phyloP scores from a whole-genome alignment of 371 early-diverging fungal genomes.

The Apophysomyces elegans region DNA sequence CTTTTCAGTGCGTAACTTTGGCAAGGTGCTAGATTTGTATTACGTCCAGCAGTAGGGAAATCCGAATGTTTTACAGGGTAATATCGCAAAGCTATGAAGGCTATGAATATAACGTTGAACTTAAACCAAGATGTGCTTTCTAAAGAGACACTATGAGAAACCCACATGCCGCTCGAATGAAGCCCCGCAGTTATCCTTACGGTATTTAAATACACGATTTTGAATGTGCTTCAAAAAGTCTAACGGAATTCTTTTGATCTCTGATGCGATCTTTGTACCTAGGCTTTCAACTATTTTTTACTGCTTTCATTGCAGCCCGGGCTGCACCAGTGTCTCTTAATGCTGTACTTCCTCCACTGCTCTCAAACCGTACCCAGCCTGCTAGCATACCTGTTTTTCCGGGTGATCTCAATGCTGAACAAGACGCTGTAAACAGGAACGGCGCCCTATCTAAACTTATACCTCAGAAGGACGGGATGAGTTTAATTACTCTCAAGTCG shows the following conservation, averaged over 20 bases:
- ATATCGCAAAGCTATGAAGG: neutral
- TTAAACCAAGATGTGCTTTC: neutral
- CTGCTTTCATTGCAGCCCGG: neutral
- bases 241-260: neutral
- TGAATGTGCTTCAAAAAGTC: no score
- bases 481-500: neutral
- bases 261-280: neutral
- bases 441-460: slow-evolving; percentile 1
- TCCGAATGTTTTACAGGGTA: neutral
- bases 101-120: neutral
- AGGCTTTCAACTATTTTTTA: neutral
- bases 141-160: neutral
- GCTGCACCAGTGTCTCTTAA: neutral
- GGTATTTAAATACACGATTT: no score
- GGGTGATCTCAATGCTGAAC: slow-evolving; percentile 1
- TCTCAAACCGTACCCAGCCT: neutral
- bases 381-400: neutral
- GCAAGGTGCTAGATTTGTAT: neutral
- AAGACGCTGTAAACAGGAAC: neutral
- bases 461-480: slow-evolving; percentile 1
- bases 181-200: neutral
- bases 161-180: neutral
- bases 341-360: neutral
- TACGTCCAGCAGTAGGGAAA: neutral
- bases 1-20: neutral